These are phyloP conservation scores for Secale cereale DNA, from an alignment of 176 grass and related monocot genomes.

Conservation along the genomic window DNA sequence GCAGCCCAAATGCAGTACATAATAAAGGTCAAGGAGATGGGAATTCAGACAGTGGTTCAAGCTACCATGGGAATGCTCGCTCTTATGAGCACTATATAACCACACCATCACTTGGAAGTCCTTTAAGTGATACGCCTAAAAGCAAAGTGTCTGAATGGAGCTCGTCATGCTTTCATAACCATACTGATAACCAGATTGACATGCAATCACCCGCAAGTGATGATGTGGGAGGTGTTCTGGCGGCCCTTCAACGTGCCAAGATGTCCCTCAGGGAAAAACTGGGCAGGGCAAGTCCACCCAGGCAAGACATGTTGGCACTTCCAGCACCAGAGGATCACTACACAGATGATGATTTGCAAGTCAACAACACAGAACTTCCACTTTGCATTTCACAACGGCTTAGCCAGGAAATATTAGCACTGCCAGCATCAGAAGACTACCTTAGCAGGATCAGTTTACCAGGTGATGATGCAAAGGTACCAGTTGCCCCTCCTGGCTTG, in stretches of 20 bases:
- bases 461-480: conserved; percentile 41
- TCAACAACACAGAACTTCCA: conserved; percentile 27
- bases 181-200: conserved; percentile 47
- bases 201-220: conserved; percentile 33
- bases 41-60: conserved; percentile 52
- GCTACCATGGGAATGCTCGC: conserved; percentile 23
- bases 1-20: conserved; percentile 12
- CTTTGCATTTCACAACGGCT: conserved; percentile 19
- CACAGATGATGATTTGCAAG: conserved; percentile 20
- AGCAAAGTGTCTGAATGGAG: conserved; percentile 53
- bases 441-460: conserved; percentile 18
- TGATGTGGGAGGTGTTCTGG: conserved; percentile 69
- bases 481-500: conserved; percentile 53
- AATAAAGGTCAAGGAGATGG: conserved; percentile 18
- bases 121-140: conserved; percentile 41
- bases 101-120: conserved; percentile 47
- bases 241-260: conserved; percentile 74
- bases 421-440: conserved; percentile 22
- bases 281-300: conserved; percentile 19
- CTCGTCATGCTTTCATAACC: conserved; percentile 49
- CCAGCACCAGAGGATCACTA: conserved; percentile 31
- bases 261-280: conserved; percentile 69
- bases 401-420: conserved; percentile 30
- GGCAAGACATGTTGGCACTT: conserved; percentile 36
- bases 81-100: conserved; percentile 17